Conservation (phyloP, 2,329 filamentous ascomycete species). For the Nothopassalora personata region DNA sequence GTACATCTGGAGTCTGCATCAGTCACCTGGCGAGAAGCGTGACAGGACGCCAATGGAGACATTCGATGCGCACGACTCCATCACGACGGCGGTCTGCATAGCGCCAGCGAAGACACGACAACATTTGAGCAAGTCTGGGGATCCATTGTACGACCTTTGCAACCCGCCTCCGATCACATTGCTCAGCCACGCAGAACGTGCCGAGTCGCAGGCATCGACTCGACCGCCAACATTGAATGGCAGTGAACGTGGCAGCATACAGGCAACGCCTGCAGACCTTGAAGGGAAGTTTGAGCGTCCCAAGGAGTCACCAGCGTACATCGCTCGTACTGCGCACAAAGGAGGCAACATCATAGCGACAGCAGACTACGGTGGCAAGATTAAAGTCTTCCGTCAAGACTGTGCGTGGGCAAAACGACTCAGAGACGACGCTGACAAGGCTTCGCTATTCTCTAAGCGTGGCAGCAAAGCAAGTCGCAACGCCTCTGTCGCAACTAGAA, state of each 20-base stretch:
- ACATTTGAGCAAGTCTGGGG: conserved; percentile 72
- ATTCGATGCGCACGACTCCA: conserved; percentile 83
- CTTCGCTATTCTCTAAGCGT: conserved; percentile 68
- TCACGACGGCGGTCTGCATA: conserved; percentile 83
- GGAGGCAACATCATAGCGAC: conserved; percentile 90
- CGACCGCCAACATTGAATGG: conserved; percentile 43
- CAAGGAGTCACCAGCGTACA: conserved; percentile 67
- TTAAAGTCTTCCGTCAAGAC: conserved; percentile 94
- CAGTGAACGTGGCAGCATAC: conserved; percentile 27
- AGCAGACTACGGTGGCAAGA: conserved; percentile 77
- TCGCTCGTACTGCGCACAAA: conserved; percentile 67
- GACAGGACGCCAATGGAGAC: conserved; percentile 81
- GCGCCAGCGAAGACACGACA: conserved; percentile 74
- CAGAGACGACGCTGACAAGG: conserved; percentile 68
- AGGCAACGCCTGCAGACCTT: conserved; percentile 30
- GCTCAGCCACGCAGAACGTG: conserved; percentile 65
- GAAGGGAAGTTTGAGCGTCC: conserved; percentile 34
- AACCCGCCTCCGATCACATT: conserved; percentile 88
- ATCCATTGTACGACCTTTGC: conserved; percentile 93
- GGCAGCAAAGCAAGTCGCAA: conserved; percentile 47
- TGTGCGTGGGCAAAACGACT: conserved; percentile 77
- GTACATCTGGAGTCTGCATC: conserved; percentile 78
- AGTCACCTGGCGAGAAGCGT: conserved; percentile 58
- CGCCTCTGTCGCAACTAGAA: conserved; percentile 41
- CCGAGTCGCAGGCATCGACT: conserved; percentile 38